Percentiles rank a stretch among this genome's conserved stretches.
phyloP scores from a whole-genome alignment of 2,329 filamentous ascomycete species.

The Cercospora nicotianae region DNA sequence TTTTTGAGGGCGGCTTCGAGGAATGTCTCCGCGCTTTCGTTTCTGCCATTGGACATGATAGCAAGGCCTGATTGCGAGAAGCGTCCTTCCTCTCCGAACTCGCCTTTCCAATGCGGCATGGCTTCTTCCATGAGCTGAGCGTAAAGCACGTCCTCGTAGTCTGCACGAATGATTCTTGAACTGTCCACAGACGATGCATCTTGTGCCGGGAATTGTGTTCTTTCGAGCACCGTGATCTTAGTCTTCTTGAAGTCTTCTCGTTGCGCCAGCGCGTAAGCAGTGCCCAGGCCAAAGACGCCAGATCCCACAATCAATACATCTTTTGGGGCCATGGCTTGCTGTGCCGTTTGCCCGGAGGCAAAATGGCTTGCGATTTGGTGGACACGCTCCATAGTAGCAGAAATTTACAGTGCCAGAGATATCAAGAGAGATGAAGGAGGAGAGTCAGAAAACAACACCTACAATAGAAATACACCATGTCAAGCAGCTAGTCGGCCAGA shows the following conservation, averaged over 20 bases:
- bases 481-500: not conserved
- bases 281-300: constrained; percentile 61
- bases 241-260: constrained; percentile 55
- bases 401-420: not conserved
- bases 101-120: constrained; percentile 67
- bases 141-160: constrained; percentile 82
- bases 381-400: constrained; percentile 13
- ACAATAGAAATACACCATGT: not conserved
- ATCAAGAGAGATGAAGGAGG: not conserved
- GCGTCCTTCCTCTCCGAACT: constrained; percentile 60
- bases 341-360: constrained; percentile 9
- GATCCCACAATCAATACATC: constrained; percentile 53
- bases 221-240: constrained; percentile 59
- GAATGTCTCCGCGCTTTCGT: constrained; percentile 47
- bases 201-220: constrained; percentile 58
- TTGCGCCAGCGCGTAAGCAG: constrained; percentile 68
- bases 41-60: constrained; percentile 54
- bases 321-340: constrained; percentile 35
- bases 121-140: constrained; percentile 70
- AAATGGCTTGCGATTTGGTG: constrained; percentile 17
- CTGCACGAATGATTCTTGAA: constrained; percentile 65
- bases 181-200: constrained; percentile 56
- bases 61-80: constrained; percentile 71
- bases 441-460: not conserved
- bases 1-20: constrained; percentile 62